Conservation (phyloP, 2,329 filamentous ascomycete genomes). For the Penicillium sumatraense region DNA sequence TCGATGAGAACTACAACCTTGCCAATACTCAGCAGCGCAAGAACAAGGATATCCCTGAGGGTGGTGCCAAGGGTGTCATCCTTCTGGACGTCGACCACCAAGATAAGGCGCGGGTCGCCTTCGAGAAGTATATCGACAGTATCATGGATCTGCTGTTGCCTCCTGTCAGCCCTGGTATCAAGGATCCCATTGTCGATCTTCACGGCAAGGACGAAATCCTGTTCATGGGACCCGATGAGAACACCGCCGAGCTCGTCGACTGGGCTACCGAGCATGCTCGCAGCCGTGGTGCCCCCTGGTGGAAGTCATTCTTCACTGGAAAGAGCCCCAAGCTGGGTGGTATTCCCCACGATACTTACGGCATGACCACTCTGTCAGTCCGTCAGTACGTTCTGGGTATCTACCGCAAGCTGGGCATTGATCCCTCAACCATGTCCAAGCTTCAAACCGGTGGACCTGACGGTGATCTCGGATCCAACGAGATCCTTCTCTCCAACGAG, state of each 20-base stretch:
- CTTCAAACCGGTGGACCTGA: slow-evolving; percentile 98
- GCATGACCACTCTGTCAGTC: slow-evolving; percentile 97
- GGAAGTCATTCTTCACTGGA: slow-evolving; percentile 99
- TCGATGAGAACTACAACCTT: slow-evolving; percentile 98
- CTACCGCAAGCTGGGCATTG: slow-evolving; percentile 92
- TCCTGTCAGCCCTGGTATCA: slow-evolving; percentile 91
- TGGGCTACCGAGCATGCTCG: slow-evolving; percentile 98
- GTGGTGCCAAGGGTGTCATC: slow-evolving; percentile 96
- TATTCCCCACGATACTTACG: slow-evolving; percentile 94
- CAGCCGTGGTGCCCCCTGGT: slow-evolving; percentile 87
- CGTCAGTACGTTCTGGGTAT: slow-evolving; percentile 96
- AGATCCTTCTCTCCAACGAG: slow-evolving; percentile 94
- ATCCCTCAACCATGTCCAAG: slow-evolving; percentile 83
- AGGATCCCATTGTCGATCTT: slow-evolving; percentile 95
- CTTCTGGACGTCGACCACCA: slow-evolving; percentile 92
- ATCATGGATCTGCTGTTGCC: slow-evolving; percentile 93
- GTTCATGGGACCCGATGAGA: slow-evolving; percentile 99
- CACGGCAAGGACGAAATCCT: slow-evolving; percentile 95
- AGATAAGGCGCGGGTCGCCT: slow-evolving; percentile 87
- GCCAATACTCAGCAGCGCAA: slow-evolving; percentile 99
- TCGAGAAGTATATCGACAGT: slow-evolving; percentile 99
- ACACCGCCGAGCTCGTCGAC: slow-evolving; percentile 94
- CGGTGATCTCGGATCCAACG: slow-evolving; percentile 95
- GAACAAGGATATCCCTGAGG: slow-evolving; percentile 99
- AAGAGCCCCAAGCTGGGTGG: slow-evolving; percentile 96